Conservation (phyloP, 257 asterid genomes). For the Solanum dulcamara region DNA sequence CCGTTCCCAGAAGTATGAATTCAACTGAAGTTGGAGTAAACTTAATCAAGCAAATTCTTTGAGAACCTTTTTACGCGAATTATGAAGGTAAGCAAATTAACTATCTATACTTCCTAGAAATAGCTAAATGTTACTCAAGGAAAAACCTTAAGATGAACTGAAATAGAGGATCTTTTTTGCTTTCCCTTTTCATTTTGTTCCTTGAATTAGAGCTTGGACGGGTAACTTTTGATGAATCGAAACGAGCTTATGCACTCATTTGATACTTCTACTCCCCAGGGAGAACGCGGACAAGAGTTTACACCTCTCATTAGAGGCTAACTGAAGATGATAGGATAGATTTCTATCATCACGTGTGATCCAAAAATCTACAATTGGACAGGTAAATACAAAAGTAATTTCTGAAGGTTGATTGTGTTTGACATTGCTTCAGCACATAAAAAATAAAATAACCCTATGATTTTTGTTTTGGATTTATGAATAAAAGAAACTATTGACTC, state of each 20-base stretch:
- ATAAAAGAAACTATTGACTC: background rate
- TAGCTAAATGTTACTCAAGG: background rate
- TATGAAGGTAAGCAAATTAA: background rate
- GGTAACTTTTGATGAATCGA: background rate
- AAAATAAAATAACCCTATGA: background rate
- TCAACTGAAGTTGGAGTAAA: background rate
- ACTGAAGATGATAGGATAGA: background rate
- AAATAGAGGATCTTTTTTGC: background rate
- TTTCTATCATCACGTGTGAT: background rate
- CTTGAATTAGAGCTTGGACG: background rate
- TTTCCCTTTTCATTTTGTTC: background rate
- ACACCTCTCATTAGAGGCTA: background rate
- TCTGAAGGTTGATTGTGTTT: background rate
- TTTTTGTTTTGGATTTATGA: background rate
- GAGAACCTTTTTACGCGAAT: background rate
- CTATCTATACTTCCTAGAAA: background rate
- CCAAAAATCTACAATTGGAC: background rate
- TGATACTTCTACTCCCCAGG: background rate
- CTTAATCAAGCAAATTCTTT: background rate
- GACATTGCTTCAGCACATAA: background rate
- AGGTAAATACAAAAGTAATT: background rate
- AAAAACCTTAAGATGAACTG: background rate
- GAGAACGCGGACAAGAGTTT: background rate
- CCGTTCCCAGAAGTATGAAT: constrained; percentile 58
- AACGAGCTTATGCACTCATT: background rate